Conservation (phyloP, 352 stramenopile species). For the Globisporangium parvum region DNA sequence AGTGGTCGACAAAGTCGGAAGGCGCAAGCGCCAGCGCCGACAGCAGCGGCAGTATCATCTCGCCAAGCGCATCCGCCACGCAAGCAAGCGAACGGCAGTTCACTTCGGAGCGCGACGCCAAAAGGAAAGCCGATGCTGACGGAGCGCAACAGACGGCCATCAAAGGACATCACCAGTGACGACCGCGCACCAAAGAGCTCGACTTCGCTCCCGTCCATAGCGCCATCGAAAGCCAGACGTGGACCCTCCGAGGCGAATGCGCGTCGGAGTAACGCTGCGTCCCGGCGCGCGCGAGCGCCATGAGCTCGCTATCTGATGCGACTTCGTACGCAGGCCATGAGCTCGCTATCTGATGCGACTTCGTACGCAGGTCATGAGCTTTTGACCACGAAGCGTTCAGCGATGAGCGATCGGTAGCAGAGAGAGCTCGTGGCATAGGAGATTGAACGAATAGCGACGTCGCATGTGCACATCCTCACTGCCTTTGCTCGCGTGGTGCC, state of each 20-base stretch:
- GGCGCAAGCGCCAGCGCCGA: neutral
- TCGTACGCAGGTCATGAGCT: no score
- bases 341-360: neutral
- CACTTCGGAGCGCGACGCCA: neutral
- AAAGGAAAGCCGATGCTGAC: neutral
- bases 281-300: slow-evolving; percentile 1
- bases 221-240: neutral
- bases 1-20: neutral
- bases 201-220: slow-evolving; percentile 5
- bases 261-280: slow-evolving; percentile 1
- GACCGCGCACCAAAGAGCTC: neutral
- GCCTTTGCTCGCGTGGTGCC: no score
- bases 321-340: neutral
- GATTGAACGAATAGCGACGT: no score
- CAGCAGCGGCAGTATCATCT: neutral
- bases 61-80: neutral
- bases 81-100: neutral
- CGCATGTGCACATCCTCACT: no score
- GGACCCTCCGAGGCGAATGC: neutral
- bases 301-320: neutral
- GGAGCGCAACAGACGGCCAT: neutral
- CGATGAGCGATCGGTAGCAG: no score
- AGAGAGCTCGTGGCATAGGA: no score
- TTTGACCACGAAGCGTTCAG: no score
- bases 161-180: neutral